Evolutionary conservation across 2,329 filamentous ascomycete genomes (phyloP).

Genomic region (Cryphonectria parasitica): DNA sequence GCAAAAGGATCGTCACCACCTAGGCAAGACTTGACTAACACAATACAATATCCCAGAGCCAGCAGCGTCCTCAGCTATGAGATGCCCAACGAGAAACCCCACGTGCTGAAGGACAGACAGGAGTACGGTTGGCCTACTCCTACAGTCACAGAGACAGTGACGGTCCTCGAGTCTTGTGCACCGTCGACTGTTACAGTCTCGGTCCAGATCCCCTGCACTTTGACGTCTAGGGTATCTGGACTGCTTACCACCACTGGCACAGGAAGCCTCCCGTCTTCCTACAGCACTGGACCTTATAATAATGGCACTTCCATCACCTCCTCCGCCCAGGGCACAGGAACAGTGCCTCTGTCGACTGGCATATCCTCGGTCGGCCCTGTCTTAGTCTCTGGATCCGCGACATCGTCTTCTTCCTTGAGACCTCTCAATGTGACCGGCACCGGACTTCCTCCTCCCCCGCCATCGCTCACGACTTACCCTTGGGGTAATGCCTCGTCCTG

Average conservation of each 20-base stretch:
- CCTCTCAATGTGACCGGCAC: not conserved
- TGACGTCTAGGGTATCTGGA: constrained; percentile 2
- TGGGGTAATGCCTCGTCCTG: constrained; percentile 18
- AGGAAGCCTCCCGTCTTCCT: constrained; percentile 8
- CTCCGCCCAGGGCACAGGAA: constrained; percentile 21
- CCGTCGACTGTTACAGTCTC: constrained; percentile 24
- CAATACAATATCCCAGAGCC: constrained; percentile 9
- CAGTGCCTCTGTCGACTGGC: constrained; percentile 16
- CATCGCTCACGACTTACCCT: constrained; percentile 13
- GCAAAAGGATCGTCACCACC: not conserved
- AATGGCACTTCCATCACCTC: constrained; percentile 20
- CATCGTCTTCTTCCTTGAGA: not conserved
- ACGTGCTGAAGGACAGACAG: constrained; percentile 23
- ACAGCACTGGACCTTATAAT: constrained; percentile 20
- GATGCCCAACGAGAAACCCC: constrained; percentile 1
- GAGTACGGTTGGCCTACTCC: constrained; percentile 13
- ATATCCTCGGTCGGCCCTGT: constrained; percentile 4
- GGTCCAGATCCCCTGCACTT: constrained; percentile 11
- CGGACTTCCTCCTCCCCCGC: not conserved
- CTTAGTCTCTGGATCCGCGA: not conserved
- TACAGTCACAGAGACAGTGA: constrained; percentile 22
- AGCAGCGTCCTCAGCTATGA: constrained; percentile 25
- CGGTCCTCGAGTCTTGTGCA: constrained; percentile 14
- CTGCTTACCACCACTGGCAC: constrained; percentile 19
- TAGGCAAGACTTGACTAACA: constrained; percentile 27